A percentile compares a stretch with the other conserved stretches of the same genome.
Evolutionary conservation across 2,329 filamentous ascomycete genomes (phyloP).

Genomic region (Leptographium procerum): DNA sequence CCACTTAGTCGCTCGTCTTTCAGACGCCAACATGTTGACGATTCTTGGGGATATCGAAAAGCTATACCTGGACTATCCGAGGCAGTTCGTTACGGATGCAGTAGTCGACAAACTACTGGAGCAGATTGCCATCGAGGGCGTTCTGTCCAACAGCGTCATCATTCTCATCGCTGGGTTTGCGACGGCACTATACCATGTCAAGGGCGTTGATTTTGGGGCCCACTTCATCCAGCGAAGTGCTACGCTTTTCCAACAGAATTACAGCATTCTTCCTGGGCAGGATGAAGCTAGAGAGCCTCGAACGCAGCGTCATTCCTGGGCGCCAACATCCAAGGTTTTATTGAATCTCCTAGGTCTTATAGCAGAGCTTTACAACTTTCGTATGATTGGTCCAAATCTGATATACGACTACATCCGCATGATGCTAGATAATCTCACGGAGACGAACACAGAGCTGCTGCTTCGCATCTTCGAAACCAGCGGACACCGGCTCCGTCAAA

Average conservation of each 20-base stretch:
- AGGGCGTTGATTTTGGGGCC: constrained; percentile 83
- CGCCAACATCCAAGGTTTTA: constrained; percentile 41
- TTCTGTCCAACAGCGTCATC: constrained; percentile 76
- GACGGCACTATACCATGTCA: constrained; percentile 73
- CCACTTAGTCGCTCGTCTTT: constrained; percentile 83
- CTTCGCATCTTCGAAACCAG: constrained; percentile 73
- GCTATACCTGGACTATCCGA: constrained; percentile 70
- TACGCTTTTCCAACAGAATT: constrained; percentile 54
- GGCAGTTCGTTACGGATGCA: constrained; percentile 77
- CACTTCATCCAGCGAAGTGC: constrained; percentile 56
- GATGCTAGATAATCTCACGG: constrained; percentile 63
- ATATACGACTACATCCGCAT: constrained; percentile 85
- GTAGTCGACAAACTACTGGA: constrained; percentile 67
- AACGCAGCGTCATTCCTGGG: constrained; percentile 9
- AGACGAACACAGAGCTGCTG: constrained; percentile 79
- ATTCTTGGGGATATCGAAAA: constrained; percentile 75
- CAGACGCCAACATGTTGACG: constrained; percentile 77
- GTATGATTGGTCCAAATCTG: constrained; percentile 70
- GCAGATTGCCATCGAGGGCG: constrained; percentile 69
- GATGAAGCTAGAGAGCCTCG: constrained; percentile 17
- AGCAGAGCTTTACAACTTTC: constrained; percentile 83
- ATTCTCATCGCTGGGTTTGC: constrained; percentile 86
- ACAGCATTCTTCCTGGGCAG: constrained; percentile 30
- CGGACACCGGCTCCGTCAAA: constrained; percentile 72
- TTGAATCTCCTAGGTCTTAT: constrained; percentile 74